Evolutionary conservation across 2,329 filamentous ascomycete genomes (phyloP).

Genomic region (Mycosphaerella sp.): DNA sequence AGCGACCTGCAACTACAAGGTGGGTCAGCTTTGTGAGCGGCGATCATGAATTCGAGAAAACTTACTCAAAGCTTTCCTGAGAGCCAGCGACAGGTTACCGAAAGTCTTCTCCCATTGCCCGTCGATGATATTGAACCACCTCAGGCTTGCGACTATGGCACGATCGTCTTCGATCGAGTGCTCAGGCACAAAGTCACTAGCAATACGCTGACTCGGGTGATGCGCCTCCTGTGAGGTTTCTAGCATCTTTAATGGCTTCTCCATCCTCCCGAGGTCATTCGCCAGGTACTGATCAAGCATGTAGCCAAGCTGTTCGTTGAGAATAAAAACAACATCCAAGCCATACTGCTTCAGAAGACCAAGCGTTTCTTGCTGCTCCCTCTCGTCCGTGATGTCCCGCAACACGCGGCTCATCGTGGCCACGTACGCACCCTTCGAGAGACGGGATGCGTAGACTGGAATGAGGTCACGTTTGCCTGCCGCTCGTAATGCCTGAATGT

Average conservation of each 20-base stretch:
- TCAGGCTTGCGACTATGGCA: slow-evolving; percentile 69
- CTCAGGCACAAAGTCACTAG: slow-evolving; percentile 59
- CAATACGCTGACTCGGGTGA: slow-evolving; percentile 56
- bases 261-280: slow-evolving; percentile 4
- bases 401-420: slow-evolving; percentile 69
- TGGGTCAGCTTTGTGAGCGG: slow-evolving; percentile 4
- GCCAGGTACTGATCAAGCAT: slow-evolving; percentile 23
- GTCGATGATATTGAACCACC: slow-evolving; percentile 75
- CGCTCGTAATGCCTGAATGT: slow-evolving; percentile 71
- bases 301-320: slow-evolving; percentile 57
- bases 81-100: slow-evolving; percentile 60
- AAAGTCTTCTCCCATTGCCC: slow-evolving; percentile 68
- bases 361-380: slow-evolving; percentile 62
- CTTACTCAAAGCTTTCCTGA: slow-evolving; percentile 79
- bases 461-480: slow-evolving; percentile 69
- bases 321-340: slow-evolving; percentile 65
- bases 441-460: slow-evolving; percentile 78
- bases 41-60: slow-evolving; percentile 21
- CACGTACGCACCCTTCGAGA: slow-evolving; percentile 59
- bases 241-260: slow-evolving; percentile 40
- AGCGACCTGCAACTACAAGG: slow-evolving; percentile 39
- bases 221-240: slow-evolving; percentile 44
- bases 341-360: slow-evolving; percentile 67
- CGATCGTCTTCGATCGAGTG: slow-evolving; percentile 56
- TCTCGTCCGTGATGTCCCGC: slow-evolving; percentile 60